Evolutionary conservation across 1,284 basidiomycete species (phyloP).

Genomic region (Pyrrhoderma noxium): DNA sequence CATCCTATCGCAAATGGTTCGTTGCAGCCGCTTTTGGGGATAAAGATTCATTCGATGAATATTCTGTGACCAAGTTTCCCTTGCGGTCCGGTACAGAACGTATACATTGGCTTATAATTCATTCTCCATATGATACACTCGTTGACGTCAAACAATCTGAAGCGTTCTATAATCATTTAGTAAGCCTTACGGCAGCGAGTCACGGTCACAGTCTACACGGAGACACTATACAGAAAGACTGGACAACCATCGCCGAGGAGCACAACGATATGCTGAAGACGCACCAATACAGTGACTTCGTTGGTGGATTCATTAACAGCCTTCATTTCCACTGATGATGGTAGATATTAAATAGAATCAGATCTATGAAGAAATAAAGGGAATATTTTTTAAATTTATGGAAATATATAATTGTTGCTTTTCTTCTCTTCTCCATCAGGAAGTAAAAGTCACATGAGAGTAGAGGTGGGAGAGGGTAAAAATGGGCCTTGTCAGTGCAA

Average conservation of each 20-base stretch:
- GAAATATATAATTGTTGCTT: no score
- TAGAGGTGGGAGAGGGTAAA: no score
- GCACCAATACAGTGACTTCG: slow-evolving; percentile 40
- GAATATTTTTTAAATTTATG: no score
- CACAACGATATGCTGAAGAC: slow-evolving; percentile 51
- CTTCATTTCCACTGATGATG: slow-evolving; percentile 10
- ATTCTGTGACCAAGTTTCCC: slow-evolving; percentile 40
- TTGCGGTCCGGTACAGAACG: slow-evolving; percentile 29
- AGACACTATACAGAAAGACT: slow-evolving; percentile 33
- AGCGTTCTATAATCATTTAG: slow-evolving; percentile 48
- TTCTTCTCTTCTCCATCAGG: no score
- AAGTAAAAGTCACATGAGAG: no score
- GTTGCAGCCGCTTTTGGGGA: slow-evolving; percentile 53
- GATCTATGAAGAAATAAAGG: no score
- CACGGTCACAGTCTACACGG: slow-evolving; percentile 5
- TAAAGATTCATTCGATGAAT: slow-evolving; percentile 37
- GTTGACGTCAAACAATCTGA: slow-evolving; percentile 59
- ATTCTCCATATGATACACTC: slow-evolving; percentile 63
- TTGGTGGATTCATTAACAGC: slow-evolving; percentile 35
- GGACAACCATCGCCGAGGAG: slow-evolving; percentile 39
- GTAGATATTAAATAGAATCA: no score
- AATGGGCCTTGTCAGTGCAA: no score
- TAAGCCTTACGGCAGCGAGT: slow-evolving; percentile 22
- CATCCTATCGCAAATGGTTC: slow-evolving; percentile 59
- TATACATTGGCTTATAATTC: slow-evolving; percentile 61